Evolutionary conservation across 2,329 filamentous ascomycete genomes (phyloP), one percentile per base, ranked within the genome.

Genomic region (Colletotrichum orchidophilum): DNA sequence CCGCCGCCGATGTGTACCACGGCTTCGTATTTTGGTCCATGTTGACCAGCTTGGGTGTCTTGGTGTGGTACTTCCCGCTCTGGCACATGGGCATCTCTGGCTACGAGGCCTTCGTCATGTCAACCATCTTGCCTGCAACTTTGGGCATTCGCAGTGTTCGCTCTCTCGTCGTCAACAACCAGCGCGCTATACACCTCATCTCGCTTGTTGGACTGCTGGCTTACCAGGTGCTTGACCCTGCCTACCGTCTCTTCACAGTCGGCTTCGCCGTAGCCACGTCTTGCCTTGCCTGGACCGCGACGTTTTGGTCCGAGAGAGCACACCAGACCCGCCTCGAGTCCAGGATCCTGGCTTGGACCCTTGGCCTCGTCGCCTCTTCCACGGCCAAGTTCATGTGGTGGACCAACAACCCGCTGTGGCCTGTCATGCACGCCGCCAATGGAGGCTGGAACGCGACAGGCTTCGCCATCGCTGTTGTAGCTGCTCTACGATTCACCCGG

Each of bases 11-110:
- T 83, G 89, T 97, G 63, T 98, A 98, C 82, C 94, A 95, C 82
- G 96, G 96, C 70, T 98, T 96, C 79, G 90, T 96, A 66, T 98
- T 98, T 83, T 99, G 96, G 96, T 95, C 95, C 11, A 93, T 96
- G 79, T 85, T 98, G 74, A 99, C 96, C 70, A 94, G 94, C 72
- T 86, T 99, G 63, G 95, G 94, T 29, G 86, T 99, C 54, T 87
- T 94, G 52, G 93, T 99, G 54, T 99, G 96, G 96, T 99, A 97
- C 82, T 99, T 99, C 80, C 96, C 96, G 15, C 89, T 99, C 12
- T 99, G 96, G 96, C 91, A 98, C 80, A 99, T 99, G 96, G 96
- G 96, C 31, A 97, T 99, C 72, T 98, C 96, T 4, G 96, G 96
- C 73, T 99, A 96, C 79, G 96, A 99, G 83, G 92, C 91, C 53